Evolutionary conservation across 1,139 yeast genomes (phyloP).

Genomic region (Hyphopichia buzzinii): DNA sequence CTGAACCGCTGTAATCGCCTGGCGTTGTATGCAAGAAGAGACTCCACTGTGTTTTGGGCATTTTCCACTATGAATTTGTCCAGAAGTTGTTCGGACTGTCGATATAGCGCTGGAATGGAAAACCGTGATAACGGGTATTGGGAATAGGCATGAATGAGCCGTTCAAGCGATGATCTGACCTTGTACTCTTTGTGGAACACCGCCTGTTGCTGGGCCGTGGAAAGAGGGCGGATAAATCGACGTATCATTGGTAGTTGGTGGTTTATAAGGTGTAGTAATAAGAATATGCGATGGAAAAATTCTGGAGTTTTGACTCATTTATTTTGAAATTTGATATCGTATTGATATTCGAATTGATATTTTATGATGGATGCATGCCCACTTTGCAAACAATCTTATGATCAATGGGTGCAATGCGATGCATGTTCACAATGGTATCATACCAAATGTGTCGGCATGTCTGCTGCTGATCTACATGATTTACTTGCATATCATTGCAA

Average conservation of each 20-base stretch:
- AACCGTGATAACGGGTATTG: constrained; percentile 45
- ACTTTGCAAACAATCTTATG: too few relatives aligned
- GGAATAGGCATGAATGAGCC: constrained; percentile 51
- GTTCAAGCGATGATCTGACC: constrained; percentile 50
- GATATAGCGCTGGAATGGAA: constrained; percentile 43
- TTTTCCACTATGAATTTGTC: constrained; percentile 31
- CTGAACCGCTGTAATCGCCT: constrained; percentile 67
- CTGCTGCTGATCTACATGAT: constrained; percentile 31
- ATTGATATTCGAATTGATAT: too few relatives aligned
- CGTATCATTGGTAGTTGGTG: too few relatives aligned
- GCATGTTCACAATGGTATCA: constrained; percentile 65
- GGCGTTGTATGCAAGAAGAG: constrained; percentile 46
- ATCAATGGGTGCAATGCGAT: constrained; percentile 69
- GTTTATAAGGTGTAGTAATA: too few relatives aligned
- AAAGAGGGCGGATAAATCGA: background rate
- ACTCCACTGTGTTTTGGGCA: constrained; percentile 44
- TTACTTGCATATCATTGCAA: constrained; percentile 58
- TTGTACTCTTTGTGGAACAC: constrained; percentile 45
- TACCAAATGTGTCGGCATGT: constrained; percentile 44
- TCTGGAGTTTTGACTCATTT: too few relatives aligned
- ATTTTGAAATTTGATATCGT: too few relatives aligned
- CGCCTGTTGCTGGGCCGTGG: constrained; percentile 22
- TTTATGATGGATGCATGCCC: too few relatives aligned
- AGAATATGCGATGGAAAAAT: too few relatives aligned
- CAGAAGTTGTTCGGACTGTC: constrained; percentile 40